Evolutionary conservation across 805 yeast genomes (phyloP).

Genomic region (Teunomyces aglyptinius): DNA sequence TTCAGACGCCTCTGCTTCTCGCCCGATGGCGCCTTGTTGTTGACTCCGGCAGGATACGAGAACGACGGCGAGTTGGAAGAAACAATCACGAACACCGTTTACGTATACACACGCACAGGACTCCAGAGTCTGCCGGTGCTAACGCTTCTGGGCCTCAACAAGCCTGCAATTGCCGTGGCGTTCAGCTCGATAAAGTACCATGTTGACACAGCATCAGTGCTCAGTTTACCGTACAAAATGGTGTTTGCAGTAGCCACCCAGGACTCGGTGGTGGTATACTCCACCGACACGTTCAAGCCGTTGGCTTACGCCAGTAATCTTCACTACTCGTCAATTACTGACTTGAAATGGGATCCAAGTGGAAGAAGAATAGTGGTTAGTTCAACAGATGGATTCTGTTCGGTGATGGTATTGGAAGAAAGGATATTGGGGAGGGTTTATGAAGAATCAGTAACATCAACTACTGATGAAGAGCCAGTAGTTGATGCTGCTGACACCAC

Average conservation of each 20-base stretch:
- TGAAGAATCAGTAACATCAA: background rate
- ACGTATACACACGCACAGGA: slow-evolving; percentile 71
- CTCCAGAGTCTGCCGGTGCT: slow-evolving; percentile 70
- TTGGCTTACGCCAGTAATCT: slow-evolving; percentile 72
- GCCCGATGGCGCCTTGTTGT: slow-evolving; percentile 81
- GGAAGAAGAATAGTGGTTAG: slow-evolving; percentile 71
- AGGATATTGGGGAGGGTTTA: slow-evolving; percentile 56
- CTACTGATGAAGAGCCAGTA: no score
- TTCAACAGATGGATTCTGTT: slow-evolving; percentile 92
- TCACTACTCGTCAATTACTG: slow-evolving; percentile 88
- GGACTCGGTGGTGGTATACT: slow-evolving; percentile 77
- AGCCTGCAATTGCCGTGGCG: slow-evolving; percentile 79
- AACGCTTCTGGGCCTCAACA: slow-evolving; percentile 72
- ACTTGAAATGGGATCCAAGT: slow-evolving; percentile 77
- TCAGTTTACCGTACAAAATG: slow-evolving; percentile 72
- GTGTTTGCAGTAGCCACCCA: slow-evolving; percentile 92
- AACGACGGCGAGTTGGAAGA: slow-evolving; percentile 2
- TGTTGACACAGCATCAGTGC: slow-evolving; percentile 21
- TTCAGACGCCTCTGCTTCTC: slow-evolving; percentile 84
- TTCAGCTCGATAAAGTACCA: slow-evolving; percentile 70
- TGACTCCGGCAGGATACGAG: slow-evolving; percentile 46
- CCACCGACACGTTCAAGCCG: slow-evolving; percentile 69
- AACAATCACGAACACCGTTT: slow-evolving; percentile 61
- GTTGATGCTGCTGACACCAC: background rate
- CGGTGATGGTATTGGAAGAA: slow-evolving; percentile 55